Percentiles rank a stretch among this genome's conserved stretches.
Conservation (phyloP, 179 eudicot species). For the Beta lomatogona region DNA sequence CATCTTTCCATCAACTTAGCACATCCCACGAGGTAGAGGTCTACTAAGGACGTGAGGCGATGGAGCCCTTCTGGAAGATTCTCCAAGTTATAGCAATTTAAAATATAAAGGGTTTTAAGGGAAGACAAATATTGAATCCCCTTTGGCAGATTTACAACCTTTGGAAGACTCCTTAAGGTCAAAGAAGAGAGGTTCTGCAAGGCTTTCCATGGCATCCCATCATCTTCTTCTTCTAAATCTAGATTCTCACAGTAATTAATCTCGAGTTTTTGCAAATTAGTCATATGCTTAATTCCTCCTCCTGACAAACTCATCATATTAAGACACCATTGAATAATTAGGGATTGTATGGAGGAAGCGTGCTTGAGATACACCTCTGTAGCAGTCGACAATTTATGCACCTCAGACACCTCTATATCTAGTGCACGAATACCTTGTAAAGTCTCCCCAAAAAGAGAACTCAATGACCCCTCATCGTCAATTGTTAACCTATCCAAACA, state of each 20-base stretch:
- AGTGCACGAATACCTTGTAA: background rate
- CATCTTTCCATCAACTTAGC: background rate
- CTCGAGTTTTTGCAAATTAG: background rate
- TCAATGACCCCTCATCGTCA: background rate
- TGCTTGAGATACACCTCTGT: background rate
- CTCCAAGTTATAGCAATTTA: background rate
- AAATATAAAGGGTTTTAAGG: background rate
- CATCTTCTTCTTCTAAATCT: background rate
- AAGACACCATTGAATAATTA: background rate
- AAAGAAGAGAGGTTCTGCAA: background rate
- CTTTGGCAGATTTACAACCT: background rate
- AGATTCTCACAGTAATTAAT: background rate
- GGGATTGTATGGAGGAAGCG: background rate
- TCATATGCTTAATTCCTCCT: background rate
- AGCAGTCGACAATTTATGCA: background rate
- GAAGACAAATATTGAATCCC: background rate
- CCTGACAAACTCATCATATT: background rate
- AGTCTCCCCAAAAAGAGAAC: constrained; percentile 8
- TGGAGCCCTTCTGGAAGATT: constrained; percentile 1
- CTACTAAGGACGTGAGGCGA: constrained; percentile 3
- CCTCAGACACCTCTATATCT: background rate
- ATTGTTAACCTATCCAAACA: background rate
- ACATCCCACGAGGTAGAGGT: background rate
- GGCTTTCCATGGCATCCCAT: constrained; percentile 11
- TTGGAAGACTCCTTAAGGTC: background rate